Base-by-base conservation (phyloP, 371 early-diverging fungal species). In the Mortierella sp. region DNA sequence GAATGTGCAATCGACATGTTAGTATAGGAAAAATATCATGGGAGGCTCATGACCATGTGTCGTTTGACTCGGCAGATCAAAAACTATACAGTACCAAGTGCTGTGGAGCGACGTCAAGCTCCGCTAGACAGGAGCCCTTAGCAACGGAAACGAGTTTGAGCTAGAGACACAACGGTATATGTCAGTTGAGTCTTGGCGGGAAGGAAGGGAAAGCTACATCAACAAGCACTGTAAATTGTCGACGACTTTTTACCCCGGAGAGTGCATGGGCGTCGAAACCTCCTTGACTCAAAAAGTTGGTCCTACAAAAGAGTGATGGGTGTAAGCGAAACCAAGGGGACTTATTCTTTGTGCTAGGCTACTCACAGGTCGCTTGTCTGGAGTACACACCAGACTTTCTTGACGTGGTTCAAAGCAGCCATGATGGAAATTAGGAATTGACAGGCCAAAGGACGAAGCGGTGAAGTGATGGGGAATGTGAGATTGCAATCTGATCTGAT, bases 51-150 rank as follows among this genome's bases (percentile, higher is more conserved):
- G n/a, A n/a, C n/a, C n/a, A n/a, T n/a, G n/a, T n/a, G n/a, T n/a
- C n/a, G n/a, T n/a, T n/a, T n/a, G n/a, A n/a, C n/a, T n/a, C n/a
- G n/a, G n/a, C n/a, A n/a, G n/a, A n/a, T n/a, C n/a, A n/a, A n/a
- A n/a, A n/a, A n/a, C n/a, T n/a, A 8, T 6, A 6, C n/a, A 1
- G 56, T 85, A 85, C 87, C 79, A 87, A 48, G 65, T 87, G 88
- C 19, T 84, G 73, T 26, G 84, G 81, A 39, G 83, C 84, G 0
- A 87, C 85, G 23, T 75, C 53, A 48, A 87, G 84, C 50, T 86
- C 83, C 7, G 82, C 81, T 8, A 72, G 63, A 27, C 85, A 79
- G 2, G 69, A 62, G 24, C 86, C 86, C 37, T 76, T 73, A 6
- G 73, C 56, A 14, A 73, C 80, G 11, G 79, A 58, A 4, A 84